phyloP scores from a whole-genome alignment of 345 rosid genomes.

The Anacardium occidentale region DNA sequence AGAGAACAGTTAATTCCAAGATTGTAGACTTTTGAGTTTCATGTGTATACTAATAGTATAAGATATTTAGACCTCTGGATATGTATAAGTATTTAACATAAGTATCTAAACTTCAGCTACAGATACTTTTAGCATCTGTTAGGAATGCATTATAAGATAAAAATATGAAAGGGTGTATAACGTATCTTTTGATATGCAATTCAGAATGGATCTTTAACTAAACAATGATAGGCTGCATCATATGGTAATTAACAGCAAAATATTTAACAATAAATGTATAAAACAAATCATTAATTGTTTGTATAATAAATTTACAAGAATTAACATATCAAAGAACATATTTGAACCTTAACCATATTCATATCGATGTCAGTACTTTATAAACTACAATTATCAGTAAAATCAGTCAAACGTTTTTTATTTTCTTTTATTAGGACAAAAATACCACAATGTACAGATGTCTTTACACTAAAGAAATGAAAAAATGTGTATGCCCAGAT shows the following conservation, averaged over 20 bases:
- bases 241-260: too few species aligned
- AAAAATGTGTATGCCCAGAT: too few species aligned
- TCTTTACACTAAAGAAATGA: neutral
- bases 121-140: neutral
- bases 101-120: neutral
- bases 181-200: neutral
- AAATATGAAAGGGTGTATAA: neutral
- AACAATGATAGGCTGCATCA: neutral
- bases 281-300: too few species aligned
- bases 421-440: too few species aligned
- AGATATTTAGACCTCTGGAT: neutral
- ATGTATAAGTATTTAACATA: neutral
- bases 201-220: neutral
- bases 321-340: neutral
- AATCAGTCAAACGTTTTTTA: neutral
- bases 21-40: neutral
- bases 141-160: neutral
- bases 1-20: neutral
- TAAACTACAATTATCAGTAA: neutral
- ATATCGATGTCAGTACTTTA: neutral
- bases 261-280: too few species aligned
- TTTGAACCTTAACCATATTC: neutral
- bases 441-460: neutral
- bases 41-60: neutral
- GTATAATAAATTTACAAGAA: neutral